A percentile compares a stretch with the other conserved stretches of the same genome.
Evolutionary conservation across 495 filamentous ascomycete genomes (phyloP).

Genomic region (Aspergillus funiculosus): DNA sequence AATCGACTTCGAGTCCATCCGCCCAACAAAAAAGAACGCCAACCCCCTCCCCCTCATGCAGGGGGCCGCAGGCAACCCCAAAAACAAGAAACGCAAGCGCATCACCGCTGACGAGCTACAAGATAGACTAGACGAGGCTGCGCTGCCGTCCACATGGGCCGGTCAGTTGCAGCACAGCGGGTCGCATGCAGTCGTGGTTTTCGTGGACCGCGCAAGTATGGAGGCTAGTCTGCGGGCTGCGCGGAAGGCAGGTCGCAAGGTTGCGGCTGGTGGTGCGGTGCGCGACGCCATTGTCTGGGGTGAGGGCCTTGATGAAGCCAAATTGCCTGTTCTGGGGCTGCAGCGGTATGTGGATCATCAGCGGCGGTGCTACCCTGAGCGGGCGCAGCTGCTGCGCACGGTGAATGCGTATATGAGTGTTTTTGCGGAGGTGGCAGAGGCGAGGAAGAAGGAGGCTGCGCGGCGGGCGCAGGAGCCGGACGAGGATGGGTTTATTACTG

Average conservation of each 20-base stretch:
- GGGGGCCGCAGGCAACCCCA: conserved; percentile 20
- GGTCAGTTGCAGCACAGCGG: conserved; percentile 65
- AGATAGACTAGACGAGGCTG: conserved; percentile 44
- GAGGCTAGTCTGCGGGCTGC: conserved; percentile 67
- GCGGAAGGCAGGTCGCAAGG: conserved; percentile 48
- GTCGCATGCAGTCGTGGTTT: conserved; percentile 68
- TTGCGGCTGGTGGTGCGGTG: conserved; percentile 26
- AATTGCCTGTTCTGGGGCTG: conserved; percentile 53
- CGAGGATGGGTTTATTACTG: conserved; percentile 92
- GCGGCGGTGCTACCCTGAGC: conserved; percentile 61
- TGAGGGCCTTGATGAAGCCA: conserved; percentile 47
- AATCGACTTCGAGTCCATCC: conserved; percentile 61
- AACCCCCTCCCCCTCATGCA: conserved; percentile 17
- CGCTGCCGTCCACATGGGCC: conserved; percentile 68
- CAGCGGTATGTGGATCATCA: conserved; percentile 57
- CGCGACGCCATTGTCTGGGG: conserved; percentile 53
- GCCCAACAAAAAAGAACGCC: conserved; percentile 35
- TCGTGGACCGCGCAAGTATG: conserved; percentile 73
- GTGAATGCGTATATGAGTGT: conserved; percentile 78
- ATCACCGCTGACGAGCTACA: conserved; percentile 47
- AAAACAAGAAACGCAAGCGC: conserved; percentile 63
- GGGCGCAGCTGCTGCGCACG: conserved; percentile 54
- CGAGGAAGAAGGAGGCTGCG: conserved; percentile 57
- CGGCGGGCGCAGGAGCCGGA: conserved; percentile 72
- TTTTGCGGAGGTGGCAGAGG: conserved; percentile 62